Conservation (phyloP, 2,329 filamentous ascomycete genomes). For the Pseudogymnoascus sp. region DNA sequence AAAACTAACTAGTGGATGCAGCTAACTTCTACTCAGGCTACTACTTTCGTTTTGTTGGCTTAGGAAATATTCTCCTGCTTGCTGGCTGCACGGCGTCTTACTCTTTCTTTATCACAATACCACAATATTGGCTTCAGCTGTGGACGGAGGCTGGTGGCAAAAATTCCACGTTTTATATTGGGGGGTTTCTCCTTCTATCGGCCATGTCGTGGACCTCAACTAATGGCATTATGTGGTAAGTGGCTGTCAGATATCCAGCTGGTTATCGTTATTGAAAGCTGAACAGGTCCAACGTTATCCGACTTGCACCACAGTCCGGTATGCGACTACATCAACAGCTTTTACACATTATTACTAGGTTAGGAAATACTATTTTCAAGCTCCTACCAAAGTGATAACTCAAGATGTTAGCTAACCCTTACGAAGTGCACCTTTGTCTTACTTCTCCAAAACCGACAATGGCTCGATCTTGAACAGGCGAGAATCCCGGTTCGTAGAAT, state of each 20-base stretch:
- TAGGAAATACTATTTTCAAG: no score
- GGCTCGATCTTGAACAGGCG: slow-evolving; percentile 29
- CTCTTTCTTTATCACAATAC: slow-evolving; percentile 13
- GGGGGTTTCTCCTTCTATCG: slow-evolving; percentile 31
- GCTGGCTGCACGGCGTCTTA: neutral
- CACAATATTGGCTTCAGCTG: slow-evolving; percentile 12
- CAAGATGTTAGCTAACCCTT: no score
- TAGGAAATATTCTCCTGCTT: slow-evolving; percentile 5
- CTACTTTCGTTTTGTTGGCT: slow-evolving; percentile 1
- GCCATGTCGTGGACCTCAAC: slow-evolving; percentile 33
- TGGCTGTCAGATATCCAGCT: slow-evolving; percentile 25
- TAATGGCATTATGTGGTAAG: slow-evolving; percentile 31
- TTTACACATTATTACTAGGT: no score
- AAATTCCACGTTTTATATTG: slow-evolving; percentile 28
- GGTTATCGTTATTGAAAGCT: slow-evolving; percentile 19
- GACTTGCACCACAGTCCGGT: no score
- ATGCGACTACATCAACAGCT: no score
- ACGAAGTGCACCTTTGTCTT: no score
- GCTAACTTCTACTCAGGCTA: slow-evolving; percentile 8
- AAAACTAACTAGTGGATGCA: neutral
- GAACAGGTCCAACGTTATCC: no score
- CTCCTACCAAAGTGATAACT: no score
- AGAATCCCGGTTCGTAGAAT: no score
- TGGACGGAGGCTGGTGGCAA: slow-evolving; percentile 15
- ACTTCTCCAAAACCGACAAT: no score